Evolutionary conservation across 352 stramenopile genomes (phyloP), one percentile per base, ranked within the genome.

Genomic region (Globisporangium paroecandrum): DNA sequence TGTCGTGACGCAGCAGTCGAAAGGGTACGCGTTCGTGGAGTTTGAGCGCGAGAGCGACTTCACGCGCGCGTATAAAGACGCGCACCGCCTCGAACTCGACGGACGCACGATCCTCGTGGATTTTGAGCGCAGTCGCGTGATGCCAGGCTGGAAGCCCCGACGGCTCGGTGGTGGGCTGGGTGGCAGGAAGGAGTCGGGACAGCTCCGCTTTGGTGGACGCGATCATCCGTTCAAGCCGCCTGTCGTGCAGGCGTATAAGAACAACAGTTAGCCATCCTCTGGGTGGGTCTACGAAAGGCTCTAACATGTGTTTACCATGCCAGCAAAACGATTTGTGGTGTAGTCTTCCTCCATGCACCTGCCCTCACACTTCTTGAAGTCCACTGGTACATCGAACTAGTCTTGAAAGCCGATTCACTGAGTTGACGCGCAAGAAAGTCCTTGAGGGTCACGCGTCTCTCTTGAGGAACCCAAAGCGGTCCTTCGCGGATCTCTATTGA

Each of bases 21-120:
- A 82, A 41, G 85, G 85, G 54, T 93, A 95, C 74, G 85, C 87
- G 32, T 95, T 95, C 68, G 69, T 95, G 29, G 85, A 91, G 64
- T 95, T 89, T 60, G 73, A 70, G 38, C 59, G 73, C 43, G 82
- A 89, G 64, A 69, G 70, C 24, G 74, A 77, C 53, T 93, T 92
- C 55, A 75, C 78, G 62, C 67, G 65, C 34, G 87, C 87, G 8
- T 94, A 93, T 59, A 68, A 72, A 46, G 65, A 76, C 12, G 73
- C 79, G n/a, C 80, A 95, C 65, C 71, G 76, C 24, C 75, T 71
- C 0, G 70, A 77, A 49, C 74, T 94, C 54, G 87, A 95, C 54
- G 85, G 81, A 4, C 81, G 74, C 46, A 64, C 64, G 0, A 81
- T 95, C 27, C 74, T 95, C 13, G 87, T 94, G 46, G 87, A 94